Percentiles rank a stretch among this genome's conserved stretches.
Conservation (phyloP, 2,329 filamentous ascomycete genomes). For the Diaporthe sp. region DNA sequence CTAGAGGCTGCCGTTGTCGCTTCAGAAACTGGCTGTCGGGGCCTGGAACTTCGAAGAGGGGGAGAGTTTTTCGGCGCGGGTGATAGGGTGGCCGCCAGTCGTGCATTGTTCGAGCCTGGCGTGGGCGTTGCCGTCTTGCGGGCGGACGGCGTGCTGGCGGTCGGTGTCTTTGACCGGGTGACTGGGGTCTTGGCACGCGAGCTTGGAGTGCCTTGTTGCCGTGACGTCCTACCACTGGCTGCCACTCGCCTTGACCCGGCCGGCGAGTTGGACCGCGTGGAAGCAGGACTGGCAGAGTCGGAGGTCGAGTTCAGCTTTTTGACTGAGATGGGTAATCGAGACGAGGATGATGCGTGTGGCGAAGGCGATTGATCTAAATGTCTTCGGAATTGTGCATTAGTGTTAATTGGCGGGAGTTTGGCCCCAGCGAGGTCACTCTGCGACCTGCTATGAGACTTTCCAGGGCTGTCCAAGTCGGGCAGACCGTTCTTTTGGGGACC, state of each 20-base stretch:
- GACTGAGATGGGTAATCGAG: constrained; percentile 55
- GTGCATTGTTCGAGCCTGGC: constrained; percentile 66
- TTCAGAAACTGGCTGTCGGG: constrained; percentile 82
- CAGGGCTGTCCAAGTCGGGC: constrained; percentile 48
- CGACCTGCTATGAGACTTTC: constrained; percentile 63
- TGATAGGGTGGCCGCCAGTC: constrained; percentile 81
- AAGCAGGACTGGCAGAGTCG: constrained; percentile 63
- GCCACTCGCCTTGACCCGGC: constrained; percentile 57
- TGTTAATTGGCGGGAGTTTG: constrained; percentile 32
- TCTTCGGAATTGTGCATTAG: constrained; percentile 35
- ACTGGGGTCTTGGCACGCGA: constrained; percentile 58
- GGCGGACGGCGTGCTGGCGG: constrained; percentile 57
- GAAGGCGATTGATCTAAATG: constrained; percentile 44
- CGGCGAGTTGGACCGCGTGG: constrained; percentile 71
- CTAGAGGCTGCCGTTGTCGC: constrained; percentile 81
- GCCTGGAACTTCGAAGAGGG: constrained; percentile 83
- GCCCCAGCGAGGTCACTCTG: constrained; percentile 71
- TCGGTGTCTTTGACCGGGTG: constrained; percentile 61
- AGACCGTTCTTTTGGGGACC: constrained; percentile 45
- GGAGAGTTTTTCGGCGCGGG: constrained; percentile 83
- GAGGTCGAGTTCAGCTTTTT: constrained; percentile 59
- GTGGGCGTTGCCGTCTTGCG: constrained; percentile 52
- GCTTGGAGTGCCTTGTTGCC: constrained; percentile 50
- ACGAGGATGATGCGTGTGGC: constrained; percentile 50
- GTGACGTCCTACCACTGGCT: constrained; percentile 55